Evolutionary conservation across 108 stramenopile species (phyloP).

Genomic region (Cylindrotheca closterium): DNA sequence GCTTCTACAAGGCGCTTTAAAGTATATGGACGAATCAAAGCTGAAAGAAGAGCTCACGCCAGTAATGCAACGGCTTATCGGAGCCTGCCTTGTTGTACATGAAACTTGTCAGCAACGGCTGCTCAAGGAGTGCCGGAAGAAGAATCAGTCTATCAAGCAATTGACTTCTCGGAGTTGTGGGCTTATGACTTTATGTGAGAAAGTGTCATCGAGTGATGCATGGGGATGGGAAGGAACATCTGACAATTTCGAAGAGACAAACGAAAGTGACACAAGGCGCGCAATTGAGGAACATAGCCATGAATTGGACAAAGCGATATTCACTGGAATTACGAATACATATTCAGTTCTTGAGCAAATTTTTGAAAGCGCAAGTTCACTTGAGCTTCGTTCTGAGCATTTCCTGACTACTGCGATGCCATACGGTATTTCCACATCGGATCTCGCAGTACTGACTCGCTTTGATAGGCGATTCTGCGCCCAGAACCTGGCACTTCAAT

Average conservation of each 20-base stretch:
- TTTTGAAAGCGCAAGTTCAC: slow-evolving; percentile 1
- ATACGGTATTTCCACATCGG: slow-evolving; percentile 3
- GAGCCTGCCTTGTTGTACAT: slow-evolving; percentile 21
- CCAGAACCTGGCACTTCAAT: slow-evolving; percentile 11
- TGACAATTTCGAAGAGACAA: neutral
- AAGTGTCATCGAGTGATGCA: neutral
- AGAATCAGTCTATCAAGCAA: neutral
- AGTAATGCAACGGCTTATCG: slow-evolving; percentile 18
- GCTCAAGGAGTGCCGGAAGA: neutral
- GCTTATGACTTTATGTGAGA: neutral
- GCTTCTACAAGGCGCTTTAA: neutral
- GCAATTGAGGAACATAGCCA: neutral
- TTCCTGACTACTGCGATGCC: slow-evolving; percentile 8
- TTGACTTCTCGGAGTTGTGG: neutral
- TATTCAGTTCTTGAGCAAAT: slow-evolving; percentile 22
- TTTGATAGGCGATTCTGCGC: slow-evolving; percentile 7
- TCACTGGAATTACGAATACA: slow-evolving; percentile 6
- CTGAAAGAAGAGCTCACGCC: slow-evolving; percentile 13
- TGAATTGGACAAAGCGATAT: neutral
- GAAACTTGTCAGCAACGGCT: slow-evolving; percentile 22
- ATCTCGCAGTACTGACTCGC: slow-evolving; percentile 4
- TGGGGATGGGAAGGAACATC: slow-evolving; percentile 9
- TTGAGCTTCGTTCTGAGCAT: slow-evolving; percentile 3
- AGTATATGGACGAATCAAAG: slow-evolving; percentile 3
- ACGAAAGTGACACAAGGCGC: neutral